phyloP scores from a whole-genome alignment of 148 eudicot species.

The Polygonum maritimum region DNA sequence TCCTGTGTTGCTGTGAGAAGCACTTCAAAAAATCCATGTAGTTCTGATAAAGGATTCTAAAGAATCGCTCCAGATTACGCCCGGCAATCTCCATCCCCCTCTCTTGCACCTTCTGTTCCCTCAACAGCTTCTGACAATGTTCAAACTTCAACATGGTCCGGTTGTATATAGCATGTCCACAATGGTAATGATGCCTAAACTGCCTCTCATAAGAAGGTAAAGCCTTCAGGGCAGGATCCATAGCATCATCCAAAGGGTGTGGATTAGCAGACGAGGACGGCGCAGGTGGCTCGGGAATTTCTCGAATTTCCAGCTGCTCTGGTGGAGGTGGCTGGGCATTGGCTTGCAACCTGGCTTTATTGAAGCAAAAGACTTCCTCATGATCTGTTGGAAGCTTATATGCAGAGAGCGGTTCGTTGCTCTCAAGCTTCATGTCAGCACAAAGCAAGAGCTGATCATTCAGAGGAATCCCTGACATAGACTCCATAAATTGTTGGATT shows the following conservation, averaged over 20 bases:
- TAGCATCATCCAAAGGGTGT: slow-evolving; percentile 79
- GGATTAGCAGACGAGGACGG: slow-evolving; percentile 43
- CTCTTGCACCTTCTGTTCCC: slow-evolving; percentile 87
- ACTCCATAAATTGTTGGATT: slow-evolving; percentile 53
- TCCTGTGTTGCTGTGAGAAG: slow-evolving; percentile 56
- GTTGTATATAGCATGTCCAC: slow-evolving; percentile 62
- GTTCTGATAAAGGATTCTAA: slow-evolving; percentile 60
- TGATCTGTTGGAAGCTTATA: slow-evolving; percentile 77
- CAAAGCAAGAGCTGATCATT: slow-evolving; percentile 87
- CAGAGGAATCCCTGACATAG: slow-evolving; percentile 49
- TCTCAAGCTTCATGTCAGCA: slow-evolving; percentile 71
- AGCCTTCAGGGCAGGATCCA: slow-evolving; percentile 90
- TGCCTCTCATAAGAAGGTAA: slow-evolving; percentile 89
- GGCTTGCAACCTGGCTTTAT: slow-evolving; percentile 69
- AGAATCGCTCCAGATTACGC: slow-evolving; percentile 71
- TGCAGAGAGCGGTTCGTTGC: slow-evolving; percentile 47
- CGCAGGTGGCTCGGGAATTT: slow-evolving; percentile 42
- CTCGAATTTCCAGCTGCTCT: slow-evolving; percentile 47
- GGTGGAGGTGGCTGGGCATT: slow-evolving; percentile 60
- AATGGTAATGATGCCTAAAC: slow-evolving; percentile 80
- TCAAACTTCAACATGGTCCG: slow-evolving; percentile 40
- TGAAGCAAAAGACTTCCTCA: slow-evolving; percentile 68
- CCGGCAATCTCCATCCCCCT: slow-evolving; percentile 91
- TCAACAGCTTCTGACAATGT: slow-evolving; percentile 50
- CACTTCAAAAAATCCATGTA: slow-evolving; percentile 68